Base-by-base conservation (phyloP, 2,329 filamentous ascomycete genomes). In the Pezicula radicicola region DNA sequence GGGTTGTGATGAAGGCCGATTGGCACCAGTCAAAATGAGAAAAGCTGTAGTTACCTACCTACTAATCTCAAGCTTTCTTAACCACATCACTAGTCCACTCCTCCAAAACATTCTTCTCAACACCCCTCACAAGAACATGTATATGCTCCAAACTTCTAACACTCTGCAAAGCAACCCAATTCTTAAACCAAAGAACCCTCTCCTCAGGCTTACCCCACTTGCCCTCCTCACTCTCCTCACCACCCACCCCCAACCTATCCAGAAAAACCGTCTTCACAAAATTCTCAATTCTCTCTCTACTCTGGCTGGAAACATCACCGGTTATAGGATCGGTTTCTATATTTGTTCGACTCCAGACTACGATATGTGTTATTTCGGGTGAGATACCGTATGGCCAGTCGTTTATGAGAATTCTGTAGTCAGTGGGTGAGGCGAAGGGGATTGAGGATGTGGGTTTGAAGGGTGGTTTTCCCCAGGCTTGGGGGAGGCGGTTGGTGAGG, bases 301-400 rank as follows among this genome's bases (percentile, higher is more conserved):
- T 87, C 64, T 84, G 78, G 0, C 79, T 70, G 3, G 88, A 91
- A 72, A 95, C 74, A 59, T 92, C 85, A 9, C 88, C 91, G 0
- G 80, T 89, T 16, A 72, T 73, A 0, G 81, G 69, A 59, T 95
- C 87, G 3, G 88, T 88, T 21, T 87, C 79, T 55, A 97, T 85
- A 13, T 77, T 74, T 39, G 93, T 94, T 65, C 95, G 93, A 48
- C 87, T 88, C 93, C 93, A 97, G 40, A 96, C 86, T 28, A 97
- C 90, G 18, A 97, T 80, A 67, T 97, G 93, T n/a, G 85, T 76
- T 60, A 87, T 81, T 49, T 77, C 78, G 0, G 75, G 66, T 1
- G 75, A 75, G 46, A 96, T 72, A 3, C 89, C 91, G 63, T 97
- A 97, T 0, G 93, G 93, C 92, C 91, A 97, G 75, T 97, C 92